Percentiles rank a stretch among this genome's conserved stretches.
Evolutionary conservation across 768 basidiomycete species (phyloP).

Genomic region (Leccinellum albellum): DNA sequence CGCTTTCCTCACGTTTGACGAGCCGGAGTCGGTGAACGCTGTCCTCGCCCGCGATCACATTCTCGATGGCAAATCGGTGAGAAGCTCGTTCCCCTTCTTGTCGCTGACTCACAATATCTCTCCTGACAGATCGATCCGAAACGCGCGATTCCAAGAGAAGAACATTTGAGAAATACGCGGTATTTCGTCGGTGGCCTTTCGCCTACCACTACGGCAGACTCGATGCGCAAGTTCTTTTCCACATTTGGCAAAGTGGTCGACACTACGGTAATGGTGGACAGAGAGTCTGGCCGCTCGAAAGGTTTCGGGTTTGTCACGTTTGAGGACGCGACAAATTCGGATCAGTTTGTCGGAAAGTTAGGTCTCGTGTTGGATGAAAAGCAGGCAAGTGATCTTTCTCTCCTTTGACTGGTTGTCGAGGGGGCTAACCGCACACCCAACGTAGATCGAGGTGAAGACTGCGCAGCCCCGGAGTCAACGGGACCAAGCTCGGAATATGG

Average conservation of each 20-base stretch:
- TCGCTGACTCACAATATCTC: neutral
- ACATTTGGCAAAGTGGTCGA: conserved; percentile 79
- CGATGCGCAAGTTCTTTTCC: conserved; percentile 66
- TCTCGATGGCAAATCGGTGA: conserved; percentile 76
- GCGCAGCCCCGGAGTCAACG: conserved; percentile 71
- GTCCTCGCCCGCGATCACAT: conserved; percentile 67
- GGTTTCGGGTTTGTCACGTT: conserved; percentile 88
- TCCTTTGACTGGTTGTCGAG: neutral
- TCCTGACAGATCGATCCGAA: conserved; percentile 75
- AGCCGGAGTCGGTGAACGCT: conserved; percentile 55
- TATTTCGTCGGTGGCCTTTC: conserved; percentile 81
- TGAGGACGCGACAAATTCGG: conserved; percentile 57
- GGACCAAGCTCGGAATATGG: conserved; percentile 44
- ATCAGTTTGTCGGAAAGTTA: conserved; percentile 63
- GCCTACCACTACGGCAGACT: conserved; percentile 62
- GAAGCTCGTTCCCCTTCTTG: conserved; percentile 15
- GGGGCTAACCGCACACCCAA: neutral
- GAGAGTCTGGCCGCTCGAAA: conserved; percentile 69
- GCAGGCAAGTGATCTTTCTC: conserved; percentile 44
- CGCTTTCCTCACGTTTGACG: conserved; percentile 80
- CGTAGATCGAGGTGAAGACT: conserved; percentile 77
- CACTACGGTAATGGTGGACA: conserved; percentile 82
- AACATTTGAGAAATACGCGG: conserved; percentile 70
- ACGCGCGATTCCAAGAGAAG: conserved; percentile 80
- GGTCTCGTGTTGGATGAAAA: conserved; percentile 74